Evolutionary conservation across 768 basidiomycete genomes (phyloP).

Genomic region (Naematelia encephala): DNA sequence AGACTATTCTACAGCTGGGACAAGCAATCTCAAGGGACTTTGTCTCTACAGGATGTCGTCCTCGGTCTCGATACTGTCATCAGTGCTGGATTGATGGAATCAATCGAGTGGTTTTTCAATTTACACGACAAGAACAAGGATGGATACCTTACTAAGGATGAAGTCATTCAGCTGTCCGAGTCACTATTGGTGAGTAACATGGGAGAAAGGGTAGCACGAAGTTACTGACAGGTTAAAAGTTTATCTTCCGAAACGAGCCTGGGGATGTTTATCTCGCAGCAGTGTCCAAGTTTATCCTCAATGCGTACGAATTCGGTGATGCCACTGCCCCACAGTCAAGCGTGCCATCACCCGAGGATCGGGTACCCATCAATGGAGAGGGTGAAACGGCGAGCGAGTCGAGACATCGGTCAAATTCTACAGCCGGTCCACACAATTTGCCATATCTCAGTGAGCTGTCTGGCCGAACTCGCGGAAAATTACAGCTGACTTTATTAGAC

Average conservation of each 20-base stretch:
- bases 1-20: constrained; percentile 92
- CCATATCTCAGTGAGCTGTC: constrained; percentile 79
- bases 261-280: constrained; percentile 96
- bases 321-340: constrained; percentile 54
- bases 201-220: not conserved
- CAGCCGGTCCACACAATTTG: constrained; percentile 61
- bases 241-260: constrained; percentile 94
- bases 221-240: constrained; percentile 56
- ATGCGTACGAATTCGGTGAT: constrained; percentile 97
- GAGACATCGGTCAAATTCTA: constrained; percentile 53
- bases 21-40: constrained; percentile 67
- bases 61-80: constrained; percentile 84
- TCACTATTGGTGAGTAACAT: constrained; percentile 69
- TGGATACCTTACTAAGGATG: constrained; percentile 91
- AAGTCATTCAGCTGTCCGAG: constrained; percentile 91
- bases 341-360: constrained; percentile 16
- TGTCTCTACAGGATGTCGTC: constrained; percentile 82
- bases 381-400: constrained; percentile 45
- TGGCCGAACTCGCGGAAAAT: not conserved
- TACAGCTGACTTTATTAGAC: constrained; percentile 52
- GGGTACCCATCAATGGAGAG: constrained; percentile 38
- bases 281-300: constrained; percentile 94
- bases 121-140: constrained; percentile 75
- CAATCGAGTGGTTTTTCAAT: constrained; percentile 98
- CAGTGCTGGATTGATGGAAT: constrained; percentile 96